Conservation (phyloP, 2,329 filamentous ascomycete species). For the Neonectria punicea region DNA sequence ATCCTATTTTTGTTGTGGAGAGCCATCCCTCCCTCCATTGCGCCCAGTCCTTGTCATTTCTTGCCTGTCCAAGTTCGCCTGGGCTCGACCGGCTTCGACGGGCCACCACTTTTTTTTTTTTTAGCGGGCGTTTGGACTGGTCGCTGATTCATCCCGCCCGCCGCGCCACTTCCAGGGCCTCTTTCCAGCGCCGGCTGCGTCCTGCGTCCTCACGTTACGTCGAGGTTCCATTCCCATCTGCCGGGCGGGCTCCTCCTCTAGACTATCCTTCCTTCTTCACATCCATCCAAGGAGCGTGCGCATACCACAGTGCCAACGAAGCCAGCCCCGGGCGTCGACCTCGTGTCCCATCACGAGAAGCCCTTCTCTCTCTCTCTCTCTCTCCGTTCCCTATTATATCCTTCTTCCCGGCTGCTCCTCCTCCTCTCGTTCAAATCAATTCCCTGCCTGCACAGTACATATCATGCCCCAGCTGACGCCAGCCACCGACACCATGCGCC, state of each 20-base stretch:
- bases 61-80: background rate
- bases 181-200: background rate
- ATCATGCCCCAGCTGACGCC: slow-evolving; percentile 32
- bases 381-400: background rate
- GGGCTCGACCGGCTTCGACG: slow-evolving; percentile 3
- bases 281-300: slow-evolving; percentile 13
- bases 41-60: slow-evolving; percentile 10
- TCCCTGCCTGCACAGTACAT: too few relatives aligned
- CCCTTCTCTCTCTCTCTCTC: background rate
- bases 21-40: background rate
- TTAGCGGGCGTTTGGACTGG: slow-evolving; percentile 17
- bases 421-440: background rate
- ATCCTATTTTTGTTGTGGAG: background rate
- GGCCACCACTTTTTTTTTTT: background rate
- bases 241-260: slow-evolving; percentile 12
- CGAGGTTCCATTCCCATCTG: background rate
- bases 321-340: slow-evolving; percentile 22
- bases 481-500: slow-evolving; percentile 53
- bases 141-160: slow-evolving; percentile 23
- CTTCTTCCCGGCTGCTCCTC: slow-evolving; percentile 11
- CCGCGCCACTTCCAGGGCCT: slow-evolving; percentile 9
- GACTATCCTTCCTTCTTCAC: background rate
- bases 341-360: slow-evolving; percentile 22
- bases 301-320: slow-evolving; percentile 8
- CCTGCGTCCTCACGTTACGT: background rate